phyloP scores from a whole-genome alignment of 108 stramenopile genomes.

The Skeletonema menzelii region DNA sequence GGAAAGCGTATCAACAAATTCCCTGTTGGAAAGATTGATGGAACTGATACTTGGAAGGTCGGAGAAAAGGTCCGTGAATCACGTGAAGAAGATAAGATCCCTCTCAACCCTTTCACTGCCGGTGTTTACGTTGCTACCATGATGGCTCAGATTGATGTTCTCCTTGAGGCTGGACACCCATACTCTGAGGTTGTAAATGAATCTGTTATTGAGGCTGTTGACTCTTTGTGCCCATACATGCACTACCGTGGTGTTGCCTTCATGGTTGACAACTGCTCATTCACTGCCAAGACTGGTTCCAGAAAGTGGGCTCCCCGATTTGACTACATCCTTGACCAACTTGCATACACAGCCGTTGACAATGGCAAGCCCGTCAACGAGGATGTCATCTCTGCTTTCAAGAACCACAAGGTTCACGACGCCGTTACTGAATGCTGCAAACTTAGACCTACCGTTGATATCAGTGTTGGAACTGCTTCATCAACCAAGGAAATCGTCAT shows the following conservation, averaged over 20 bases:
- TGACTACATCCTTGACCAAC: constrained; percentile 98
- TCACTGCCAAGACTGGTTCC: constrained; percentile 97
- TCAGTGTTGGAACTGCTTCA: constrained; percentile 87
- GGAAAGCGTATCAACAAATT: constrained; percentile 87
- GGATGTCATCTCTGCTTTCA: constrained; percentile 87
- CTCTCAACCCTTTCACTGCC: constrained; percentile 97
- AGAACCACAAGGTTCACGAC: constrained; percentile 91
- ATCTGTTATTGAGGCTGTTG: constrained; percentile 98
- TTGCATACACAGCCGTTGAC: constrained; percentile 97
- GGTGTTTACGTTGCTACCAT: constrained; percentile 98
- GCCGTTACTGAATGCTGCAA: constrained; percentile 96
- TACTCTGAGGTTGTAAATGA: constrained; percentile 99
- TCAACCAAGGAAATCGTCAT: constrained; percentile 97
- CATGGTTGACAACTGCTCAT: constrained; percentile 99
- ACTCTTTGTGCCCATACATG: constrained; percentile 98
- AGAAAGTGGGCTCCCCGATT: constrained; percentile 99
- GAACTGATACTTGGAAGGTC: constrained; percentile 95
- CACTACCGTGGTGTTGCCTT: constrained; percentile 98
- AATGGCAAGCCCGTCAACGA: constrained; percentile 88
- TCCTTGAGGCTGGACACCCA: constrained; percentile 93
- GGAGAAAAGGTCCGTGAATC: constrained; percentile 95
- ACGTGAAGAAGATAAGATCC: constrained; percentile 95
- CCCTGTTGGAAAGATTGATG: constrained; percentile 98
- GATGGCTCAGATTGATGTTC: constrained; percentile 99
- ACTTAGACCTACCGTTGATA: constrained; percentile 96